phyloP scores from a whole-genome alignment of 805 yeast genomes.

The Zygoascus flipseniorum region DNA sequence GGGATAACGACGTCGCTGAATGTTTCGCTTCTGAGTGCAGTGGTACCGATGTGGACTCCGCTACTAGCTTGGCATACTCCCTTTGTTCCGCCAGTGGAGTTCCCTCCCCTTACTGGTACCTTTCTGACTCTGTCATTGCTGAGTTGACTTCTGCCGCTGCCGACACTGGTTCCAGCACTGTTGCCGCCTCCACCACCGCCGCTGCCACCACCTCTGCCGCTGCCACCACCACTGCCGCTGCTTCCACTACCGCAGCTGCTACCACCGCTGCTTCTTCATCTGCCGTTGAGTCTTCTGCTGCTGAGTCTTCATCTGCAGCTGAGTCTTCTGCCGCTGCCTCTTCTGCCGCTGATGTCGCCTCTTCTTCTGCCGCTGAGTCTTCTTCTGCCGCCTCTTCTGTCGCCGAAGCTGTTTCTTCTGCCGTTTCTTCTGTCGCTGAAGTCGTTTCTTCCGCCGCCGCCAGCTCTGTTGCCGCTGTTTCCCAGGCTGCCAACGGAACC shows the following conservation, averaged over 20 bases:
- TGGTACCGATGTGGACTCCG: slow-evolving; percentile 31
- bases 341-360: background rate
- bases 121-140: slow-evolving; percentile 10
- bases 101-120: slow-evolving; percentile 20
- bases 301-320: background rate
- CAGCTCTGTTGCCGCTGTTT: background rate
- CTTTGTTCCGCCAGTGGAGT: slow-evolving; percentile 34
- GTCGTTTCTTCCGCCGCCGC: background rate
- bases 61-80: slow-evolving; percentile 37
- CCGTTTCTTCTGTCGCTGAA: background rate
- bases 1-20: slow-evolving; percentile 37
- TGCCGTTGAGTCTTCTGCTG: slow-evolving; percentile 2
- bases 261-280: slow-evolving; percentile 5
- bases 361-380: background rate
- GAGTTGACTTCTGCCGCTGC: slow-evolving; percentile 5
- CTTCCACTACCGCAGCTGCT: background rate
- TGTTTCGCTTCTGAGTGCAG: slow-evolving; percentile 35
- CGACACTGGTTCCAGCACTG: slow-evolving; percentile 3
- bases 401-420: background rate
- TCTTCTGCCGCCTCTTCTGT: background rate
- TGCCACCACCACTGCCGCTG: background rate
- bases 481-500: background rate
- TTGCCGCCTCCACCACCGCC: slow-evolving; percentile 2
- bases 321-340: background rate
- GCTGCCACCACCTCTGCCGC: slow-evolving; percentile 3